These are phyloP conservation scores for Ananas comosus DNA, from an alignment of 176 grass and related monocot species.

Conservation along the genomic window DNA sequence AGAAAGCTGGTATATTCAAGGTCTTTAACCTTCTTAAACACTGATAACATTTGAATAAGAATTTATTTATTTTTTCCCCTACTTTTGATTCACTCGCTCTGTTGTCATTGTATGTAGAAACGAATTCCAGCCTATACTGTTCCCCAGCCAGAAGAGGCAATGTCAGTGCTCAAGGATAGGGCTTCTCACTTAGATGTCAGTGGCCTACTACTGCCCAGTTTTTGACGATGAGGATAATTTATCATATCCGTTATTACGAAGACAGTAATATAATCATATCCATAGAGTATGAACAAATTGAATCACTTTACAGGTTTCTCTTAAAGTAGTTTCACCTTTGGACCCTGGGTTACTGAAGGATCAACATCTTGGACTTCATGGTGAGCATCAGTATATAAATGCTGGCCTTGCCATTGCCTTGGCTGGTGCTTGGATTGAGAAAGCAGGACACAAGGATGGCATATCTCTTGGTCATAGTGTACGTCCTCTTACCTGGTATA, in stretches of 20 bases:
- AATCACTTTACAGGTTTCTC: constrained; percentile 39
- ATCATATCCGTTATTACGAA: not conserved
- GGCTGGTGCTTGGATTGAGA: constrained; percentile 64
- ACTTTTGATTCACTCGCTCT: not conserved
- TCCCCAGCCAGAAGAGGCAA: constrained; percentile 79
- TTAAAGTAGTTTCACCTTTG: constrained; percentile 62
- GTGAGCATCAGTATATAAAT: constrained; percentile 83
- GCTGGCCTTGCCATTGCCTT: constrained; percentile 88
- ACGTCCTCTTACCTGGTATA: constrained; percentile 29
- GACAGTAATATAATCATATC: not conserved
- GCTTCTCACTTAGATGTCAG: constrained; percentile 89
- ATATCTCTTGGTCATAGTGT: constrained; percentile 36
- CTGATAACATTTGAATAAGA: not conserved
- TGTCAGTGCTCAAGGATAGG: constrained; percentile 51
- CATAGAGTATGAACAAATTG: not conserved
- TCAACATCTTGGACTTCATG: constrained; percentile 64
- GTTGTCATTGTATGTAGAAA: constrained; percentile 42
- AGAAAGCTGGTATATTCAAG: constrained; percentile 89
- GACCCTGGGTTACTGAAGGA: constrained; percentile 49
- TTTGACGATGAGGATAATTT: not conserved
- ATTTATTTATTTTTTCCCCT: not conserved
- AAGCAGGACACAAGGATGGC: constrained; percentile 37
- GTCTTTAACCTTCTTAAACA: constrained; percentile 18
- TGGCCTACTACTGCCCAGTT: not conserved
- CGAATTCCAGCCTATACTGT: constrained; percentile 59